Conservation (phyloP, 441 rosid species). For the Arabidopsis lyrata region DNA sequence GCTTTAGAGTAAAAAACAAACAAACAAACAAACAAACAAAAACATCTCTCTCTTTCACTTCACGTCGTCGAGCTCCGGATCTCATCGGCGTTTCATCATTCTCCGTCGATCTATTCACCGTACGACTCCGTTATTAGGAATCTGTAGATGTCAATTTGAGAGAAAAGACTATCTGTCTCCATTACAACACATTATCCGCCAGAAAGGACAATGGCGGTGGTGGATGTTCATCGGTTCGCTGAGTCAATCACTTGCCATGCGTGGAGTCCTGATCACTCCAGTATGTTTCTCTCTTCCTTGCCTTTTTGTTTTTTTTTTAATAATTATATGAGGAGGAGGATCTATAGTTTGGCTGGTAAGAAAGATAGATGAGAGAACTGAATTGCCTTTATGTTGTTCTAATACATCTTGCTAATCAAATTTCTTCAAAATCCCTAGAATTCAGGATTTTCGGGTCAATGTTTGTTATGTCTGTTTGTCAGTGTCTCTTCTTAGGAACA, state of each 20-base stretch:
- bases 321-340: too few relatives aligned
- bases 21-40: slow-evolving; percentile 26
- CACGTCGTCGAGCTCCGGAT: slow-evolving; percentile 42
- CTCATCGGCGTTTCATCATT: slow-evolving; percentile 34
- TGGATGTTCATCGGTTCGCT: slow-evolving; percentile 80
- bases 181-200: slow-evolving; percentile 22
- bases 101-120: slow-evolving; percentile 28
- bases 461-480: slow-evolving; percentile 7
- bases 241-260: slow-evolving; percentile 94
- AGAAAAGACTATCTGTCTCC: neutral
- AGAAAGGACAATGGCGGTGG: slow-evolving; percentile 62
- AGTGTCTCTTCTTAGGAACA: neutral
- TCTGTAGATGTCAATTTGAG: slow-evolving; percentile 25
- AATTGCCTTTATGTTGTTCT: too few relatives aligned
- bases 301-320: neutral
- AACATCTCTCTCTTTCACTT: slow-evolving; percentile 28
- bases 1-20: slow-evolving; percentile 19
- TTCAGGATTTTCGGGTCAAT: neutral
- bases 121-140: neutral
- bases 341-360: too few relatives aligned
- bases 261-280: slow-evolving; percentile 93
- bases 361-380: too few relatives aligned
- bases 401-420: neutral
- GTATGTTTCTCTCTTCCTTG: slow-evolving; percentile 47
- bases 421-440: neutral